A percentile compares a stretch with the other conserved stretches of the same genome.
Evolutionary conservation across 495 filamentous ascomycete species (phyloP).

Genomic region (Lasiosphaeriaceae sp.): DNA sequence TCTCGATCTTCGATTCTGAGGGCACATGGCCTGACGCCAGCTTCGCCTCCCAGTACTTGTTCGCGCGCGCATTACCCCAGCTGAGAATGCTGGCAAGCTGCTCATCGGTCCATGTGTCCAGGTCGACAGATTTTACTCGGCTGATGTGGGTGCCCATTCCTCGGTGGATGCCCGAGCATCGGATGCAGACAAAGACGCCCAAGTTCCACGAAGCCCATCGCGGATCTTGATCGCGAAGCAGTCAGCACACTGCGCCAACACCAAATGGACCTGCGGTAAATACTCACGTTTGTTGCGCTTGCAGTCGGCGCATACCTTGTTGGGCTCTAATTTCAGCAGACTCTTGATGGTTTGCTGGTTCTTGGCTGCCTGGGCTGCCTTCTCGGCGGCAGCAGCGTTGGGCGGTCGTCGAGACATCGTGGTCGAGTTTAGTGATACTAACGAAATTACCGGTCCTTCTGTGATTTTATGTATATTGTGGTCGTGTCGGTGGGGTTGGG

Average conservation of each 20-base stretch:
- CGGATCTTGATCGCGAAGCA: constrained; percentile 57
- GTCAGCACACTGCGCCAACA: constrained; percentile 10
- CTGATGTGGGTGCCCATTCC: constrained; percentile 99
- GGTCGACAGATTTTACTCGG: constrained; percentile 93
- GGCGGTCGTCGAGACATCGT: constrained; percentile 82
- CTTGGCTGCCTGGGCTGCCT: constrained; percentile 66
- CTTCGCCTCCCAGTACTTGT: constrained; percentile 99
- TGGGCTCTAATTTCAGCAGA: constrained; percentile 84
- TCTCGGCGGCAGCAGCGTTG: constrained; percentile 68
- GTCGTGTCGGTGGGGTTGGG: background rate
- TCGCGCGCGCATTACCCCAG: constrained; percentile 94
- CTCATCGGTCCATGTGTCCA: constrained; percentile 98
- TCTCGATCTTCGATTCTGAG: constrained; percentile 98
- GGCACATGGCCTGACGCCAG: constrained; percentile 88
- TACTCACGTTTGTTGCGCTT: constrained; percentile 93
- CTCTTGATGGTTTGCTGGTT: constrained; percentile 89
- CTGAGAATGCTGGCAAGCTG: constrained; percentile 85
- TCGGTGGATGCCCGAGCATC: constrained; percentile 96
- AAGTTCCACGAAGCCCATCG: constrained; percentile 99
- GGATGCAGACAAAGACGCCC: constrained; percentile 94
- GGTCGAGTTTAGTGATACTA: background rate
- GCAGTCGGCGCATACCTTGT: constrained; percentile 97
- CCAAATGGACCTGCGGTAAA: background rate
- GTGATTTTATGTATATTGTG: background rate
- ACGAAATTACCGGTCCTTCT: background rate